These are phyloP conservation scores for Boletus reticuloceps DNA, from an alignment of 768 basidiomycete genomes.

Conservation along the genomic window DNA sequence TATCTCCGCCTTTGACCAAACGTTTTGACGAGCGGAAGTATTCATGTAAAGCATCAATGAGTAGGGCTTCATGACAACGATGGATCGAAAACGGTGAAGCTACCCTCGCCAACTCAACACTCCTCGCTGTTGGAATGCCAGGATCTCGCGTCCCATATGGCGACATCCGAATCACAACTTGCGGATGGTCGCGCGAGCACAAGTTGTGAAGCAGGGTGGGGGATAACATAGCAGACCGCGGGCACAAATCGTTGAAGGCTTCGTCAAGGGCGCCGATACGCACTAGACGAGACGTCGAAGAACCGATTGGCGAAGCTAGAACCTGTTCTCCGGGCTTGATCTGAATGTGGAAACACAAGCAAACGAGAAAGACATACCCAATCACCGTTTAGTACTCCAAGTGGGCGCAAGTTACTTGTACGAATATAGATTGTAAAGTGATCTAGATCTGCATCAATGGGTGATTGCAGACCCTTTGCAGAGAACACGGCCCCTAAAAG, in stretches of 20 bases:
- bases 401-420: constrained; percentile 58
- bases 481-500: constrained; percentile 22
- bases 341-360: background rate
- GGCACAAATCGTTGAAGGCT: constrained; percentile 35
- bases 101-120: constrained; percentile 76
- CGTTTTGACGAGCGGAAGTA: constrained; percentile 57
- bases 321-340: constrained; percentile 39
- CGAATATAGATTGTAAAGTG: constrained; percentile 60
- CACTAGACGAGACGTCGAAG: constrained; percentile 48
- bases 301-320: constrained; percentile 40
- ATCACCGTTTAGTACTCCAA: constrained; percentile 71
- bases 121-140: constrained; percentile 62
- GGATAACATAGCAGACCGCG: constrained; percentile 34
- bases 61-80: constrained; percentile 58
- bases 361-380: constrained; percentile 52
- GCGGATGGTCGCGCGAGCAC: constrained; percentile 25
- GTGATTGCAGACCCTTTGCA: constrained; percentile 32
- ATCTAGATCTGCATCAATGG: constrained; percentile 39
- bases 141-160: constrained; percentile 61
- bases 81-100: constrained; percentile 70
- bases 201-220: constrained; percentile 58
- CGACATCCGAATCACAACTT: constrained; percentile 45
- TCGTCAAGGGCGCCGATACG: constrained; percentile 55
- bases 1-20: constrained; percentile 70
- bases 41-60: constrained; percentile 57